Evolutionary conservation across 176 grass and related monocot genomes (phyloP), one percentile per base, ranked within the genome.

Genomic region (Zizania latifolia): DNA sequence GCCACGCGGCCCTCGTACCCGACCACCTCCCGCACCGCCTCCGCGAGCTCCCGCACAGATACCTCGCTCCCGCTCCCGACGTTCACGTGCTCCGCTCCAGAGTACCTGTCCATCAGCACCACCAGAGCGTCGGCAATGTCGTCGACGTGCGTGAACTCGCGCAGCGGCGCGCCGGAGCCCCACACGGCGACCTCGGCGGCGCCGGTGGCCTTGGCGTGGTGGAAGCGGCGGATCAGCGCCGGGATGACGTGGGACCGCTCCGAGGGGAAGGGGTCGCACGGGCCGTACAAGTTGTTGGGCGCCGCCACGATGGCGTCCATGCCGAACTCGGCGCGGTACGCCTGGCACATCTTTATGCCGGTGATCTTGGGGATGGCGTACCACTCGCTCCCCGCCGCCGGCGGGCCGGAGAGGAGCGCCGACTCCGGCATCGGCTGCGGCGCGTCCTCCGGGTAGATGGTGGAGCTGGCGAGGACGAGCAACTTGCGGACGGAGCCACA

Each of bases 221-320:
- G 93, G 77, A 96, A 92, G 2, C 93, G 84, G 29, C 93, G 76
- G 63, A 96, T 87, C 6, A 96, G 93, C 22, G 84, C 89, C 2
- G 89, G 87, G 27, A 96, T 68, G 9, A 92, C 93, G 59, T 84
- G 82, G 5, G 82, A 33, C 14, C 9, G 1, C 58, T 84, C 82
- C 17, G 56, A 11, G 19, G 82, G 85, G 89, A 91, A 91, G 43
- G 78, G 78, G 14, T 87, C 61, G 0, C 70, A 81, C 5, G 72
- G 89, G 3, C 89, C 89, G 41, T 87, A 91, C 34, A 91, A 43
- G 61, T 87, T 91, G 29, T 79, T 91, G 9, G 81, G 85, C 41
- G 75, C 55, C 23, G 53, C 84, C 29, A 50, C 75, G 81, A 91
- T 74, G 30, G 89, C 77, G 67, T 87, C 81, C 51, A 91, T 59